A percentile compares a stretch with the other conserved stretches of the same genome.
These are phyloP conservation scores for Fimicolochytrium jonesii DNA, from an alignment of 192 early-diverging fungal species.

Conservation along the genomic window DNA sequence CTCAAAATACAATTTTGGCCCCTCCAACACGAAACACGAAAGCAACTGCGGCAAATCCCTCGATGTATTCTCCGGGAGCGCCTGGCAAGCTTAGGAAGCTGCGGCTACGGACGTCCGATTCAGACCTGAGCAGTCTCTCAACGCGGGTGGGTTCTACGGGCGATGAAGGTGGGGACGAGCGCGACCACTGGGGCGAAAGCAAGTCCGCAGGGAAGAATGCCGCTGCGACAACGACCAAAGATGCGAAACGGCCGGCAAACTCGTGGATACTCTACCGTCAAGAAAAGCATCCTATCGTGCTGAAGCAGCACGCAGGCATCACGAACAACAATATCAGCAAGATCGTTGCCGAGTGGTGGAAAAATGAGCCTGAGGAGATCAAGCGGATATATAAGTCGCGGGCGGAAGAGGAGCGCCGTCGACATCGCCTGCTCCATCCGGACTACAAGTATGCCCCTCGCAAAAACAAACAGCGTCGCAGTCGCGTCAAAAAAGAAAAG, in stretches of 20 bases:
- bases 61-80: no score
- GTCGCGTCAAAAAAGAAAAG: background rate
- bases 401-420: constrained; percentile 49
- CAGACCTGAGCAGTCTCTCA: no score
- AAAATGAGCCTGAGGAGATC: constrained; percentile 43
- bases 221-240: background rate
- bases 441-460: constrained; percentile 60
- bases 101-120: no score
- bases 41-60: no score
- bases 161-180: no score
- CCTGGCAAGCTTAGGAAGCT: no score
- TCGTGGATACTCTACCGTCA: constrained; percentile 55
- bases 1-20: no score
- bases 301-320: constrained; percentile 38
- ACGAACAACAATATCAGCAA: constrained; percentile 56
- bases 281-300: constrained; percentile 52
- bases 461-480: constrained; percentile 25
- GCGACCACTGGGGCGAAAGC: no score
- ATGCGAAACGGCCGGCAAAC: constrained; percentile 42
- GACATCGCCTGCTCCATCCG: constrained; percentile 49
- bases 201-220: background rate
- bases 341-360: constrained; percentile 57
- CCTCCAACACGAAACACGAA: no score
- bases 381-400: constrained; percentile 43
- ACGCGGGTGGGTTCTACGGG: no score